phyloP scores from a whole-genome alignment of 768 basidiomycete genomes.

The Lepiota venenata region DNA sequence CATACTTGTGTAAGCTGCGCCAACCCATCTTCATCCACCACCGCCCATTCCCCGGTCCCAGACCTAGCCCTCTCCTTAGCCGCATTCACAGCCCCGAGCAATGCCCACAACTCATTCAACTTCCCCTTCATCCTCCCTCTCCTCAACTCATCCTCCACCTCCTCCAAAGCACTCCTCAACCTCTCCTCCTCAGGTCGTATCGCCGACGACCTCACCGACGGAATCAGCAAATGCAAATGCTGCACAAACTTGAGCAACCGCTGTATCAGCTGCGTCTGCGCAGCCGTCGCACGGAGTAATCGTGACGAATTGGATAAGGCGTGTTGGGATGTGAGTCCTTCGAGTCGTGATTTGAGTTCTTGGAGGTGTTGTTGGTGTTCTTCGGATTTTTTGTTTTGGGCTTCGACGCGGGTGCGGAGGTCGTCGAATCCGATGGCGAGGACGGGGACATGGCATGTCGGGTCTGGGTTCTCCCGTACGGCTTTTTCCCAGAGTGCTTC shows the following conservation, averaged over 20 bases:
- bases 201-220: conserved; percentile 68
- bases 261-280: conserved; percentile 68
- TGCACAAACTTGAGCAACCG: conserved; percentile 68
- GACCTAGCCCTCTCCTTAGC: conserved; percentile 45
- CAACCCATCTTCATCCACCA: conserved; percentile 85
- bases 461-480: conserved; percentile 76
- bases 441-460: conserved; percentile 66
- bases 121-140: conserved; percentile 64
- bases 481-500: conserved; percentile 79
- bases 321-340: conserved; percentile 58
- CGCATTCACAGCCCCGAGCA: conserved; percentile 70
- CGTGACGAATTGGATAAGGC: conserved; percentile 65
- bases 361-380: conserved; percentile 67
- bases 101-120: conserved; percentile 82
- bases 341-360: conserved; percentile 67
- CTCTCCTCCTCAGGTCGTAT: conserved; percentile 81
- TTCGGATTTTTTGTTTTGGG: conserved; percentile 63
- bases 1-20: conserved; percentile 70
- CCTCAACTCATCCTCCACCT: conserved; percentile 70
- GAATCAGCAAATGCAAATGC: conserved; percentile 77
- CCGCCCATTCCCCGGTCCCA: conserved; percentile 63
- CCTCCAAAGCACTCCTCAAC: conserved; percentile 66
- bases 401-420: conserved; percentile 73
- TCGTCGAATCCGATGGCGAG: conserved; percentile 82
- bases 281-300: conserved; percentile 54